These are phyloP conservation scores for Podospora conica DNA, from an alignment of 495 filamentous ascomycete genomes.

Conservation along the genomic window DNA sequence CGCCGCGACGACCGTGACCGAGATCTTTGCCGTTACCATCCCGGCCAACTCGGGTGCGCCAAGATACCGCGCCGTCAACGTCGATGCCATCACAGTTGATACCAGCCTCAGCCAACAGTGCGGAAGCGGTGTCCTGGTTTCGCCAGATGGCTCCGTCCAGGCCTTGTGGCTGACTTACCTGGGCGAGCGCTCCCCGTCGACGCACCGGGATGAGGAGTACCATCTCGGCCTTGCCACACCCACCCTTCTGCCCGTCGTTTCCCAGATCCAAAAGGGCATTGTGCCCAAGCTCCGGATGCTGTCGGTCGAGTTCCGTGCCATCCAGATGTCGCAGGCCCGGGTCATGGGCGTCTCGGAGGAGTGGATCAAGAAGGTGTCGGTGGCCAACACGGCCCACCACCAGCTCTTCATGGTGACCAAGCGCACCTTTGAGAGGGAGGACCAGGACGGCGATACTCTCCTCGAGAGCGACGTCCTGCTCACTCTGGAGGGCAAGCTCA, in stretches of 20 bases:
- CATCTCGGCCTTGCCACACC: conserved; percentile 91
- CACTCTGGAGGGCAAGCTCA: conserved; percentile 81
- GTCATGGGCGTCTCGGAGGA: conserved; percentile 96
- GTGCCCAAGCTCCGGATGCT: conserved; percentile 80
- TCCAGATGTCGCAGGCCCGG: conserved; percentile 95
- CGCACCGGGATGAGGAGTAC: conserved; percentile 89
- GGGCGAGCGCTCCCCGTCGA: conserved; percentile 72
- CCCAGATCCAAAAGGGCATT: conserved; percentile 72
- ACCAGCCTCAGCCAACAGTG: conserved; percentile 85
- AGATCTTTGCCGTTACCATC: conserved; percentile 96
- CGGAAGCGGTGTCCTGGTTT: conserved; percentile 86
- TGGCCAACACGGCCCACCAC: conserved; percentile 81
- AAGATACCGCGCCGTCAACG: conserved; percentile 90
- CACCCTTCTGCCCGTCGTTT: conserved; percentile 74
- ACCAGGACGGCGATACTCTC: conserved; percentile 56
- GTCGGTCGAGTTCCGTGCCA: conserved; percentile 86
- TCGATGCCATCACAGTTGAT: conserved; percentile 96
- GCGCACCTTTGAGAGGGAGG: conserved; percentile 56
- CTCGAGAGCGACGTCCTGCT: conserved; percentile 91
- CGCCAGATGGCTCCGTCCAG: conserved; percentile 85
- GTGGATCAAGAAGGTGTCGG: conserved; percentile 84
- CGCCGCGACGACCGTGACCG: conserved; percentile 89
- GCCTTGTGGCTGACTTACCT: conserved; percentile 96
- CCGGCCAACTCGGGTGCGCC: conserved; percentile 86
- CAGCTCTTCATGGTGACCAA: conserved; percentile 99